Evolutionary conservation across 495 filamentous ascomycete species (phyloP).

Genomic region (Aspergillus leporis): DNA sequence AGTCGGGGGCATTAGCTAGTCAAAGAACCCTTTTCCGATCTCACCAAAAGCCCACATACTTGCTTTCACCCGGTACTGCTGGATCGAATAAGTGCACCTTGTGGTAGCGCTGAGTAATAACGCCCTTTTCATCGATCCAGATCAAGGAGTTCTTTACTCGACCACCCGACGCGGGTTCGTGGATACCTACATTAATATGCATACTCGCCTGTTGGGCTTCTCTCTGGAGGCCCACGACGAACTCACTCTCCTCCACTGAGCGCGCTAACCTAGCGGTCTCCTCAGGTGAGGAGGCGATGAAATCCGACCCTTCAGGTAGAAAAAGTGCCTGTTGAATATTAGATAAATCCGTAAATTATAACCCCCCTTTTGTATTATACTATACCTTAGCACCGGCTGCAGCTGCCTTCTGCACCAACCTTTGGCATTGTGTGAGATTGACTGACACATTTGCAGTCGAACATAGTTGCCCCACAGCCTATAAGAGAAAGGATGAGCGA

Average conservation of each 20-base stretch:
- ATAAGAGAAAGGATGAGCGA: not conserved
- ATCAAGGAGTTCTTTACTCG: slow-evolving; percentile 64
- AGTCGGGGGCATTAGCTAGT: not conserved
- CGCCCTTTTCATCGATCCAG: slow-evolving; percentile 68
- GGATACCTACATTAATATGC: slow-evolving; percentile 85
- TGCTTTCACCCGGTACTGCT: slow-evolving; percentile 63
- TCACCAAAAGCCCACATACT: slow-evolving; percentile 28
- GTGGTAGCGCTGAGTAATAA: slow-evolving; percentile 64
- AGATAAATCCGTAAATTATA: too few species aligned
- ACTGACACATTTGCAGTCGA: slow-evolving; percentile 75
- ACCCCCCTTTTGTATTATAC: slow-evolving; percentile 8
- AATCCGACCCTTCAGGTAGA: slow-evolving; percentile 90
- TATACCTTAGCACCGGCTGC: slow-evolving; percentile 73
- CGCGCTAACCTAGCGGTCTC: slow-evolving; percentile 68
- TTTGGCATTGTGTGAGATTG: slow-evolving; percentile 75
- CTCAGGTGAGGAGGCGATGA: slow-evolving; percentile 67
- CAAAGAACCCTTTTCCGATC: not conserved
- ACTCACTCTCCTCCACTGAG: slow-evolving; percentile 55
- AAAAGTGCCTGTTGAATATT: slow-evolving; percentile 88
- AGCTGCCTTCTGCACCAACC: slow-evolving; percentile 69
- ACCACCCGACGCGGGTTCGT: slow-evolving; percentile 63
- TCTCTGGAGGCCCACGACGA: slow-evolving; percentile 70
- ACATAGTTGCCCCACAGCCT: slow-evolving; percentile 89
- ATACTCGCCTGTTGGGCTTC: slow-evolving; percentile 61
- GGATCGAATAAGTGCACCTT: slow-evolving; percentile 82